Evolutionary conservation across 495 filamentous ascomycete genomes (phyloP).

Genomic region (Aspergillus steynii): DNA sequence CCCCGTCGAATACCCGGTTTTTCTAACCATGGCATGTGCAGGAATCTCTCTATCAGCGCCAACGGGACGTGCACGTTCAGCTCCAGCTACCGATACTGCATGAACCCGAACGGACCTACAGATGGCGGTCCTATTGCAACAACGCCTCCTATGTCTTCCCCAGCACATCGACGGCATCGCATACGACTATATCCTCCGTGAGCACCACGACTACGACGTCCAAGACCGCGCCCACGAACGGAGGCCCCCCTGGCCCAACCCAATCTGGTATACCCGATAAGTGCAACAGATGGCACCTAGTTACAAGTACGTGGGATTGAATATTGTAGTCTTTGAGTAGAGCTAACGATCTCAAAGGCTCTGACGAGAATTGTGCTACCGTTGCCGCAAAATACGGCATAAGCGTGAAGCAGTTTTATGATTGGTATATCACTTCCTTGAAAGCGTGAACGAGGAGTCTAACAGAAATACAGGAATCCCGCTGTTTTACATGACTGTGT

Average conservation of each 20-base stretch:
- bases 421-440: conserved; percentile 12
- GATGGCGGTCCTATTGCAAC: background rate
- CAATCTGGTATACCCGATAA: conserved; percentile 16
- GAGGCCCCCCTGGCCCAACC: conserved; percentile 18
- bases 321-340: background rate
- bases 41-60: conserved; percentile 12
- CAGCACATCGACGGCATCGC: background rate
- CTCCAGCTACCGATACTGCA: conserved; percentile 11
- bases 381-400: conserved; percentile 16
- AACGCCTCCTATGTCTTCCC: background rate
- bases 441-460: background rate
- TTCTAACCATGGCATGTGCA: background rate
- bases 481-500: conserved; percentile 11
- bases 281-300: conserved; percentile 23
- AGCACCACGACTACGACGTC: conserved; percentile 11
- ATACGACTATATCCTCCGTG: background rate
- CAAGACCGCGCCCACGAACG: conserved; percentile 5
- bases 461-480: conserved; percentile 6
- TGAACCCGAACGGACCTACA: conserved; percentile 5
- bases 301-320: conserved; percentile 2
- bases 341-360: background rate
- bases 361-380: conserved; percentile 4
- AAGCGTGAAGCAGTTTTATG: conserved; percentile 29
- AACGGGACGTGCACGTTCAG: conserved; percentile 10
- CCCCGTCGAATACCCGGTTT: background rate